phyloP scores from a whole-genome alignment of 768 basidiomycete genomes.

The Suillus bovinus region DNA sequence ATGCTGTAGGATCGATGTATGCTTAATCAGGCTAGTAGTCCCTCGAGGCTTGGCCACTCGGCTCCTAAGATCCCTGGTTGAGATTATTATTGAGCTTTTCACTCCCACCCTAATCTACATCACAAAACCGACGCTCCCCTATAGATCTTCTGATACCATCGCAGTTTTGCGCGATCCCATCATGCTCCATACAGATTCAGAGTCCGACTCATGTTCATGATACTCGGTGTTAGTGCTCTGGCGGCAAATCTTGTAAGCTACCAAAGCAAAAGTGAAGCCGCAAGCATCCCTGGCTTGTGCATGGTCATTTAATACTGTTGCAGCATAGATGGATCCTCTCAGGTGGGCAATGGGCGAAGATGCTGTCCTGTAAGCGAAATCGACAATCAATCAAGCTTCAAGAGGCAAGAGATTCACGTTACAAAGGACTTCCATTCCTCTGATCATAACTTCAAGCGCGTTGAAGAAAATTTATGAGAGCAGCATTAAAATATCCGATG shows the following conservation, averaged over 20 bases:
- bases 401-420: no score
- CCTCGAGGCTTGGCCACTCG: not conserved
- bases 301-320: not conserved
- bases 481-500: not conserved
- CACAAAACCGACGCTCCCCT: not conserved
- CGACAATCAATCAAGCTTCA: not conserved
- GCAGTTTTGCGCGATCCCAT: not conserved
- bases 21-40: no score
- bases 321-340: not conserved
- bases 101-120: not conserved
- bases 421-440: no score
- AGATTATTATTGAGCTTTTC: not conserved
- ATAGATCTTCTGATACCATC: not conserved
- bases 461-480: not conserved
- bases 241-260: not conserved
- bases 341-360: not conserved
- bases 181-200: not conserved
- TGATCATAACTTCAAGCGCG: not conserved
- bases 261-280: not conserved
- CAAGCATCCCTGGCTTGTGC: not conserved
- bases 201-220: not conserved
- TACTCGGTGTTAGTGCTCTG: not conserved
- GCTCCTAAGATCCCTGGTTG: not conserved
- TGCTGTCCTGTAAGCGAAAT: not conserved
- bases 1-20: not conserved